These are phyloP conservation scores for Fusarium graminum DNA, from an alignment of 2,329 filamentous ascomycete species.

Conservation along the genomic window DNA sequence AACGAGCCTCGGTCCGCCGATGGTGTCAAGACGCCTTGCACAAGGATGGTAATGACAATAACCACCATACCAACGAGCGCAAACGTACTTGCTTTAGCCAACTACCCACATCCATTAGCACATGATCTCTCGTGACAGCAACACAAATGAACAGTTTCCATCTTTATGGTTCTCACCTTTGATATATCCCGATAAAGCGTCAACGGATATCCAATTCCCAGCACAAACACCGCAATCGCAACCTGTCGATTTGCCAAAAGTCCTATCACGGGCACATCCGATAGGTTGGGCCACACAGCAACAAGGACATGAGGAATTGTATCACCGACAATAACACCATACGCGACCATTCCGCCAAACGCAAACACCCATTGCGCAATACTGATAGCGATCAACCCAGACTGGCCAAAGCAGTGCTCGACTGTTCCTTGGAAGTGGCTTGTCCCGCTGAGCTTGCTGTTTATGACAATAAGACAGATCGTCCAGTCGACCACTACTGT, in stretches of 20 bases:
- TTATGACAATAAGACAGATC: constrained; percentile 95
- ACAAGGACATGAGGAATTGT: constrained; percentile 91
- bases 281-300: constrained; percentile 83
- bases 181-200: constrained; percentile 97
- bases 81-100: constrained; percentile 95
- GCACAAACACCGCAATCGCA: constrained; percentile 87
- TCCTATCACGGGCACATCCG: constrained; percentile 80
- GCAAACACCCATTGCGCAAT: constrained; percentile 98
- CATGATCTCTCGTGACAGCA: not conserved
- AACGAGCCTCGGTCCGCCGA: constrained; percentile 78
- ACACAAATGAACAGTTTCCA: too few relatives aligned
- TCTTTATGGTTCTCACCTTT: constrained; percentile 71
- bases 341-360: constrained; percentile 98
- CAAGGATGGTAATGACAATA: constrained; percentile 88
- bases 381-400: constrained; percentile 87
- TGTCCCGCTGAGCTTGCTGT: constrained; percentile 94
- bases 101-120: constrained; percentile 62
- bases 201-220: constrained; percentile 89
- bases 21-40: constrained; percentile 83
- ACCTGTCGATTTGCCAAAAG: constrained; percentile 84
- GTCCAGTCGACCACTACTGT: constrained; percentile 96
- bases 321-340: constrained; percentile 97
- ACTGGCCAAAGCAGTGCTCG: constrained; percentile 91
- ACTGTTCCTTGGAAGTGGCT: constrained; percentile 97
- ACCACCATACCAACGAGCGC: constrained; percentile 93